A percentile compares a stretch with the other conserved stretches of the same genome.
Conservation (phyloP, 345 rosid genomes). For the Reutealis trisperma region DNA sequence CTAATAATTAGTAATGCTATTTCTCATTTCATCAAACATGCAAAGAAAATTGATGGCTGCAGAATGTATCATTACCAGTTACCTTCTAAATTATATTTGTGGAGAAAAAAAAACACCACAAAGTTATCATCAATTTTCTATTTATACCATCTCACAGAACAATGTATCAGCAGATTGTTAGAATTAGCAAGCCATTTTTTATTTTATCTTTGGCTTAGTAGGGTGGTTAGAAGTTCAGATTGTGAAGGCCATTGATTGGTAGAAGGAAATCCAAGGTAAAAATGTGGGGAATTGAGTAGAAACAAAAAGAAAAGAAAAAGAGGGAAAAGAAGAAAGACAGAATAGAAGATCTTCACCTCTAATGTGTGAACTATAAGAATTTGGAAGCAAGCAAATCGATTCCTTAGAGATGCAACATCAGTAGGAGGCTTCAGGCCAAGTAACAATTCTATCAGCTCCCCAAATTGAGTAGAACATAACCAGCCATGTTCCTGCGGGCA, state of each 20-base stretch:
- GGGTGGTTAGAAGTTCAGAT: background rate
- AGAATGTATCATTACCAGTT: background rate
- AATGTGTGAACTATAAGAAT: conserved; percentile 63
- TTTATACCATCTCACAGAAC: no score
- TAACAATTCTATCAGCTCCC: conserved; percentile 70
- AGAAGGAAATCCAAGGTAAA: background rate
- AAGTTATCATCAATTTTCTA: no score
- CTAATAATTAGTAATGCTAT: background rate
- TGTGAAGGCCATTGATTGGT: background rate
- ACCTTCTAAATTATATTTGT: background rate
- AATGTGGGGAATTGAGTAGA: background rate
- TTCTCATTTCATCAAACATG: background rate
- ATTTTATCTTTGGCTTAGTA: background rate
- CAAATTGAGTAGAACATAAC: conserved; percentile 68
- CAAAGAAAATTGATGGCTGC: background rate
- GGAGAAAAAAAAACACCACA: background rate
- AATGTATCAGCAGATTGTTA: no score
- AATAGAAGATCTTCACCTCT: conserved; percentile 45
- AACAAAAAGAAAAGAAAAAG: background rate
- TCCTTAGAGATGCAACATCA: conserved; percentile 49
- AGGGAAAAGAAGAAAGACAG: background rate
- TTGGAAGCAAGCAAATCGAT: conserved; percentile 76
- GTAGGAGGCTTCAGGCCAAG: conserved; percentile 58
- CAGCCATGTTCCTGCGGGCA: conserved; percentile 66
- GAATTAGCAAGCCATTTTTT: no score